These are phyloP conservation scores for Auricularia heimuer DNA, from an alignment of 768 basidiomycete species.

Conservation along the genomic window DNA sequence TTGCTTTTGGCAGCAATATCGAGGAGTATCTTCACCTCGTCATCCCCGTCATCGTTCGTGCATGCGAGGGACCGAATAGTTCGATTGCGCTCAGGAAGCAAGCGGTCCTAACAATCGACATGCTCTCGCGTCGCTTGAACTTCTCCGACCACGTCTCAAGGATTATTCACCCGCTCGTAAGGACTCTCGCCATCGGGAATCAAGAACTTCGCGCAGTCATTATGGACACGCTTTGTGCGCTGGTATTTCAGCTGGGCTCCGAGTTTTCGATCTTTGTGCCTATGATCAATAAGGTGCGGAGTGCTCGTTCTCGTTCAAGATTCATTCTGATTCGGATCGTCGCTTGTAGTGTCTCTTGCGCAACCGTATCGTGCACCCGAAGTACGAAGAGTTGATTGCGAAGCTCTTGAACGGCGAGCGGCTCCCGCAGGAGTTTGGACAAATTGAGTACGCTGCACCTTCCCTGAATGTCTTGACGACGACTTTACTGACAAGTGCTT, in stretches of 20 bases:
- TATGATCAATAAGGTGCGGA: conserved; percentile 80
- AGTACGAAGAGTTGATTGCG: conserved; percentile 80
- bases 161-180: conserved; percentile 89
- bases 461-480: too few species aligned
- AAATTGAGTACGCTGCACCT: conserved; percentile 45
- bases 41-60: conserved; percentile 86
- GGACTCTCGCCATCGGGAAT: conserved; percentile 64
- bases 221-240: conserved; percentile 87
- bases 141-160: conserved; percentile 96
- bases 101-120: conserved; percentile 86
- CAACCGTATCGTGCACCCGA: conserved; percentile 65
- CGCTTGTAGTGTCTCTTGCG: conserved; percentile 55
- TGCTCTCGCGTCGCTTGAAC: conserved; percentile 84
- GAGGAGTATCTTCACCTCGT: conserved; percentile 97
- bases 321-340: conserved; percentile 2
- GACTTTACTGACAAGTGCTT: conserved; percentile 1
- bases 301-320: neutral
- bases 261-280: conserved; percentile 98
- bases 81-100: conserved; percentile 68
- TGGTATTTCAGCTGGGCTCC: conserved; percentile 87
- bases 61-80: conserved; percentile 76
- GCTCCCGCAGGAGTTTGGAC: conserved; percentile 73
- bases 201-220: conserved; percentile 78
- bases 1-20: conserved; percentile 91
- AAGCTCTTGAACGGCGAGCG: conserved; percentile 89